phyloP scores from a whole-genome alignment of 305 asterid genomes.

The Petunia hybrid region DNA sequence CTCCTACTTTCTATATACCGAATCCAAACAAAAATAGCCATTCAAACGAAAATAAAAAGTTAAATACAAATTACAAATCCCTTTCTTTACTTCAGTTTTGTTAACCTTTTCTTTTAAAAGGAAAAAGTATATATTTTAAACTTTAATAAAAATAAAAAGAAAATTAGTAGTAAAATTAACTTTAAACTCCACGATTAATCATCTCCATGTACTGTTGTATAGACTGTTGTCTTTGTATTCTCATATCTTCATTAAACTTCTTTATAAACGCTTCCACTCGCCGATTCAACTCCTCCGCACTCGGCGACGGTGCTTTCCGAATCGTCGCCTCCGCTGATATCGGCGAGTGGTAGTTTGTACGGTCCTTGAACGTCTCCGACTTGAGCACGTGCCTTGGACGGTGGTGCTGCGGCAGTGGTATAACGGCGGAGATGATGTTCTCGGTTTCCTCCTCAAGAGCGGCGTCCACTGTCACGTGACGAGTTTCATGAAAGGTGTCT shows the following conservation, averaged over 20 bases:
- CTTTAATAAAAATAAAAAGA: neutral
- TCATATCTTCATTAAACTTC: conserved; percentile 72
- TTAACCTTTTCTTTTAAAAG: neutral
- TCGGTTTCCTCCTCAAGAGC: conserved; percentile 21
- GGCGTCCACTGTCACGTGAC: neutral
- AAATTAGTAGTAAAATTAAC: neutral
- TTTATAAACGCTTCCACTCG: conserved; percentile 72
- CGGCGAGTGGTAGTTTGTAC: conserved; percentile 37
- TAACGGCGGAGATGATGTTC: neutral
- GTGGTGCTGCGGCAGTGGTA: conserved; percentile 27
- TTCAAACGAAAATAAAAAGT: neutral
- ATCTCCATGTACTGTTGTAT: conserved; percentile 60
- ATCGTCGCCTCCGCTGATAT: conserved; percentile 40
- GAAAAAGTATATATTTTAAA: neutral
- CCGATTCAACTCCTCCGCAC: conserved; percentile 72
- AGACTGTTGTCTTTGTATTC: conserved; percentile 74
- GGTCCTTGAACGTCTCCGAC: conserved; percentile 54
- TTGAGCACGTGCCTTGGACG: conserved; percentile 38
- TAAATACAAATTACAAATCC: neutral
- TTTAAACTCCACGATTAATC: conserved; percentile 49
- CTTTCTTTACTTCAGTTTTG: neutral
- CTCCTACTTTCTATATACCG: neutral
- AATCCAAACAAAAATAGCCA: conserved; percentile 9
- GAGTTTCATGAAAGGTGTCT: conserved; percentile 50
- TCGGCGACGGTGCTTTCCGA: conserved; percentile 57